Conservation (phyloP, 768 basidiomycete genomes). For the Podaxis rugospora region DNA sequence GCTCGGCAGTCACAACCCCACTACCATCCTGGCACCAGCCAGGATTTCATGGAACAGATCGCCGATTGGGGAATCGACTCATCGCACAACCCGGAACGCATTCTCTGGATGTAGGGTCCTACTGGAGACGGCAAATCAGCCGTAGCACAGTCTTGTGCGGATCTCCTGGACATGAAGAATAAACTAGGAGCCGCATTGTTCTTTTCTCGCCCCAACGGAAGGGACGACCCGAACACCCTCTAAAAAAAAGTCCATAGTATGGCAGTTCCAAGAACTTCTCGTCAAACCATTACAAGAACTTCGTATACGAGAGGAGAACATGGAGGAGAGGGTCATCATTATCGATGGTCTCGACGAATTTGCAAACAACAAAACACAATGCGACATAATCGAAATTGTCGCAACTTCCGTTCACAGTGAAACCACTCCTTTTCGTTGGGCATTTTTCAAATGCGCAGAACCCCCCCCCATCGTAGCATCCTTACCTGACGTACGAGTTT, state of each 20-base stretch:
- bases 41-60: background rate
- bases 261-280: conserved; percentile 4
- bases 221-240: background rate
- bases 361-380: background rate
- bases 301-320: background rate
- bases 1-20: background rate
- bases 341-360: conserved; percentile 12
- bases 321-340: background rate
- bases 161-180: background rate
- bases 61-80: background rate
- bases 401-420: background rate
- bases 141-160: background rate
- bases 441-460: background rate
- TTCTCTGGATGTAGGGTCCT: background rate
- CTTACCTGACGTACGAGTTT: conserved; percentile 7
- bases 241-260: background rate
- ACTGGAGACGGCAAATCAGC: conserved; percentile 6
- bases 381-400: background rate
- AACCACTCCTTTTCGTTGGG: background rate
- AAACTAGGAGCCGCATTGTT: conserved; percentile 3
- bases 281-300: background rate
- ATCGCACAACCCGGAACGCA: background rate
- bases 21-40: background rate
- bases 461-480: background rate
- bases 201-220: background rate